These are phyloP conservation scores for Saccharum officinarum DNA, from an alignment of 176 grass and related monocot species.

Conservation along the genomic window DNA sequence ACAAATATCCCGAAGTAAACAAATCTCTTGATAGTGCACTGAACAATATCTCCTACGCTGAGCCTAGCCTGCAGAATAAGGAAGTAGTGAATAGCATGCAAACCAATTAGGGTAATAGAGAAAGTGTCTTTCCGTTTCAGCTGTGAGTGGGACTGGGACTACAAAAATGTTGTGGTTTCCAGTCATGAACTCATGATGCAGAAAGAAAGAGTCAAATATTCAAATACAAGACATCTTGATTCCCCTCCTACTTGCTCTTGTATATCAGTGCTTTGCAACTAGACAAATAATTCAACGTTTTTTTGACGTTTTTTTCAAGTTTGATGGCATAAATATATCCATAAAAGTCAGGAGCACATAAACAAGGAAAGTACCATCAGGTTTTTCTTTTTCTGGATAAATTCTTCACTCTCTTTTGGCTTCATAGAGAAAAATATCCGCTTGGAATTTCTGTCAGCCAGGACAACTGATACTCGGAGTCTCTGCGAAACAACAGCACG, in stretches of 20 bases:
- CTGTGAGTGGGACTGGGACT: neutral
- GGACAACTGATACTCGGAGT: constrained; percentile 67
- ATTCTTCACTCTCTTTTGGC: constrained; percentile 75
- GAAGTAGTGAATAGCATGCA: neutral
- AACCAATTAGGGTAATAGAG: constrained; percentile 8
- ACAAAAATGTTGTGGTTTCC: neutral
- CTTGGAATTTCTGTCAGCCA: constrained; percentile 79
- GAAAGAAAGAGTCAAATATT: neutral
- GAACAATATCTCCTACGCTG: constrained; percentile 78
- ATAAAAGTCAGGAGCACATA: neutral
- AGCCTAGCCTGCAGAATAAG: constrained; percentile 74
- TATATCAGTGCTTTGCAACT: constrained; percentile 1
- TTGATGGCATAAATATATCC: constrained; percentile 1
- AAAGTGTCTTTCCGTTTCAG: neutral
- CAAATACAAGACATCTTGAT: neutral
- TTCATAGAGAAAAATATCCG: constrained; percentile 77
- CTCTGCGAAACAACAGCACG: constrained; percentile 53
- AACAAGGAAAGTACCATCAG: constrained; percentile 75
- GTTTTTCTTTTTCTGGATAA: constrained; percentile 84
- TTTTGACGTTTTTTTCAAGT: neutral
- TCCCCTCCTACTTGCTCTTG: neutral
- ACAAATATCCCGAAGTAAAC: constrained; percentile 97
- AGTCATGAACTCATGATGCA: neutral
- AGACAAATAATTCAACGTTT: neutral
- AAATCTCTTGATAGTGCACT: constrained; percentile 81